Base-by-base conservation (phyloP, 768 basidiomycete species). In the Phanerodontia chrysosporium region DNA sequence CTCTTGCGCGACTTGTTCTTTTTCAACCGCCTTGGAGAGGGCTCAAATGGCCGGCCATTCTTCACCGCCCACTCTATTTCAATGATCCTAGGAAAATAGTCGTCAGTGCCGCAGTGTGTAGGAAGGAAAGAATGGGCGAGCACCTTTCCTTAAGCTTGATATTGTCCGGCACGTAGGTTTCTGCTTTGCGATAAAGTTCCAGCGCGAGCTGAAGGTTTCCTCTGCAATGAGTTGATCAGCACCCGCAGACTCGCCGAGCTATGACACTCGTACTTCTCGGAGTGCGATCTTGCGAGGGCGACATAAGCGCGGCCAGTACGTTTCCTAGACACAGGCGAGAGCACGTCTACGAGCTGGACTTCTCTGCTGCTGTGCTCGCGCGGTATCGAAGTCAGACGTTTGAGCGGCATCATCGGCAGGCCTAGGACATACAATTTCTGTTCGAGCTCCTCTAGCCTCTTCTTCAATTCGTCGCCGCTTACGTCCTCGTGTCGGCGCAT, bases 71-170 rank as follows among this genome's bases (percentile, higher is more conserved):
- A 89, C 71, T 90, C 88, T 67, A 91, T 85, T 73, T 90, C 89
- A 73, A 90, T 83, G 70, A 91, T 89, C 78, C 88, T 91, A 70
- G 57, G 45, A 58, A 60, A 58, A 55, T 36, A 42, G 30, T 30
- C 68, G 69, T 65, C 61, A 63, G 67, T 62, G 77, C 79, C 74
- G 69, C 85, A 86, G 86, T 80, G 72, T 84, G 76, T 85, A 72
- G 51, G 49, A 72, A 87, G 73, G 72, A 85, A 87, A 77, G 83
- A 42, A 42, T 6, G 32, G 13, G 80, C 79, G 85, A 85, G 82
- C 80, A 92, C 92, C 92, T 89, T 79, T 90, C 89, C 81, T 86
- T 84, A 51, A 94, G 79, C 71, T 90, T 92, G 73, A 83, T 71
- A 67, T 94, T 93, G 58, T 91, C 87, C n/a, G 92, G 91, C 49